A percentile compares a stretch with the other conserved stretches of the same genome.
Conservation (phyloP, 2,329 filamentous ascomycete species). For the Sclerotinia sclerotiorum region DNA sequence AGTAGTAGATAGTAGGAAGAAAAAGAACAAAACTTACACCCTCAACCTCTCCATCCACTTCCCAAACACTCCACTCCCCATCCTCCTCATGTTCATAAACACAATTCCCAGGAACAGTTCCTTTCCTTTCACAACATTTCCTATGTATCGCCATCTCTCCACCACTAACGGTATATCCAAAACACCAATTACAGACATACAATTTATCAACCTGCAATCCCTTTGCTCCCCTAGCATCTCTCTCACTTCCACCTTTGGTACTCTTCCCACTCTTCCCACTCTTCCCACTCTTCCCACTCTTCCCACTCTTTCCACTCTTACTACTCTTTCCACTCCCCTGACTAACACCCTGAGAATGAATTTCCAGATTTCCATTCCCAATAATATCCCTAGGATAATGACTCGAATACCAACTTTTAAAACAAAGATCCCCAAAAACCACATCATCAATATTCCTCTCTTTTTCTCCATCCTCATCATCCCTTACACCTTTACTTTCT, state of each 20-base stretch:
- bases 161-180: constrained; percentile 77
- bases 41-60: constrained; percentile 86
- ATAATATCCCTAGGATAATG: constrained; percentile 77
- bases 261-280: constrained; percentile 13
- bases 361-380: constrained; percentile 45
- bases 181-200: constrained; percentile 90
- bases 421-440: constrained; percentile 78
- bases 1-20: background rate
- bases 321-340: constrained; percentile 15
- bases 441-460: constrained; percentile 85
- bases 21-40: constrained; percentile 51
- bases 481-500: background rate
- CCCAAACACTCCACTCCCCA: constrained; percentile 77
- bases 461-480: constrained; percentile 14
- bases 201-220: constrained; percentile 59
- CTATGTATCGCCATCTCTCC: constrained; percentile 60
- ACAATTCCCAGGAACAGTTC: constrained; percentile 62
- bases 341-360: background rate
- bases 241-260: background rate
- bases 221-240: constrained; percentile 8
- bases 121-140: constrained; percentile 53
- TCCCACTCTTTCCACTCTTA: background rate
- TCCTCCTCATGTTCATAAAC: constrained; percentile 62
- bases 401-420: constrained; percentile 90
- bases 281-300: background rate